phyloP scores from a whole-genome alignment of 768 basidiomycete genomes.

The Daedaleopsis nitida region DNA sequence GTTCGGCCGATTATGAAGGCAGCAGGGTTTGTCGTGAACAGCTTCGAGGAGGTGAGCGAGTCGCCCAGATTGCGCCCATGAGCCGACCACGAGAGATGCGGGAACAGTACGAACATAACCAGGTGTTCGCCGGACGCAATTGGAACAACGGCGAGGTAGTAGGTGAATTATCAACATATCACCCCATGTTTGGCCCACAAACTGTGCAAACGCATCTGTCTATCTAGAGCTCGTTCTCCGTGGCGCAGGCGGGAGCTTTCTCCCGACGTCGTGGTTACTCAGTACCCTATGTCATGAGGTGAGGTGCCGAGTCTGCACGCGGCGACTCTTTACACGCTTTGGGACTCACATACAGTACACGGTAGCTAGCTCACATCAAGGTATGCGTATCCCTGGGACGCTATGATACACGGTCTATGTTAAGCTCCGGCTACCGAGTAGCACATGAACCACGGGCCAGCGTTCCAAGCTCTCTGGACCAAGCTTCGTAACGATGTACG shows the following conservation, averaged over 20 bases:
- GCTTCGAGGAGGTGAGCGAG: slow-evolving; percentile 70
- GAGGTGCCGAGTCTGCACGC: slow-evolving; percentile 5
- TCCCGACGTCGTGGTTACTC: slow-evolving; percentile 68
- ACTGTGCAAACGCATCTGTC: neutral
- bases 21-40: slow-evolving; percentile 76
- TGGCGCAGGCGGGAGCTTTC: slow-evolving; percentile 58
- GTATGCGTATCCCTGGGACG: slow-evolving; percentile 36
- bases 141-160: slow-evolving; percentile 85
- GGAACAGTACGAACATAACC: slow-evolving; percentile 73
- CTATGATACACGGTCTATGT: neutral
- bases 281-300: slow-evolving; percentile 87
- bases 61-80: too few species aligned
- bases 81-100: neutral
- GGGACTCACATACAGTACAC: neutral
- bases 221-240: slow-evolving; percentile 72
- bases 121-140: slow-evolving; percentile 79
- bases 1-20: slow-evolving; percentile 82
- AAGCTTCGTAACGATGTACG: slow-evolving; percentile 66
- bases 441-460: slow-evolving; percentile 82
- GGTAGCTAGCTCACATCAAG: slow-evolving; percentile 81
- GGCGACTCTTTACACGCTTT: neutral
- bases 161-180: slow-evolving; percentile 42
- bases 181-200: neutral
- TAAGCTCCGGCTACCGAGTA: slow-evolving; percentile 27
- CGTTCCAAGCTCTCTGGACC: slow-evolving; percentile 76